Conservation (phyloP, 352 stramenopile species). For the Globisporangium radiosum region DNA sequence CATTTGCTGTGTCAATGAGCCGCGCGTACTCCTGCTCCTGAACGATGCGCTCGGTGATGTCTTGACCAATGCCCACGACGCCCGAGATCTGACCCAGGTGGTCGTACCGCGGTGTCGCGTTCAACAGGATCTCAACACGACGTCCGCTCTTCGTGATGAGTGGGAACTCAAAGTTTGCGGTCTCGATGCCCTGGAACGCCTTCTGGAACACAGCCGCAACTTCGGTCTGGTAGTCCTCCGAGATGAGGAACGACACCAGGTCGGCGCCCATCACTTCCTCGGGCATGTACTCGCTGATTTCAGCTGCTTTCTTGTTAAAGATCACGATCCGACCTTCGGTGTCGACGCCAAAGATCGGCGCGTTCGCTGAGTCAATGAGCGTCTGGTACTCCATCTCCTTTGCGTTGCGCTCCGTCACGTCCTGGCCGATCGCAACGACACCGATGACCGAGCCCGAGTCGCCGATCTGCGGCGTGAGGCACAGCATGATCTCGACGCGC, state of each 20-base stretch:
- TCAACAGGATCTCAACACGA: constrained; percentile 74
- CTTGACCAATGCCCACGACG: constrained; percentile 76
- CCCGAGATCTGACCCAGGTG: constrained; percentile 54
- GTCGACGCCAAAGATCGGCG: constrained; percentile 73
- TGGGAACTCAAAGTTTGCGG: constrained; percentile 75
- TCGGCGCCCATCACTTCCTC: constrained; percentile 83
- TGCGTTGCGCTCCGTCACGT: constrained; percentile 54
- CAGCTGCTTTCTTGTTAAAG: constrained; percentile 89
- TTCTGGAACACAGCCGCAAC: constrained; percentile 68
- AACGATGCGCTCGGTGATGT: constrained; percentile 75
- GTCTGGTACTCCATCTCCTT: constrained; percentile 68
- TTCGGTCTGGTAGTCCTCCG: constrained; percentile 53
- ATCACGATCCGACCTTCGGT: constrained; percentile 51
- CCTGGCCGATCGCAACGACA: constrained; percentile 66
- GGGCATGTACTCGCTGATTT: constrained; percentile 83
- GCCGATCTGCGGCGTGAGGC: constrained; percentile 42
- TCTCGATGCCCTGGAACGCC: constrained; percentile 56
- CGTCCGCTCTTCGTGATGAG: constrained; percentile 73
- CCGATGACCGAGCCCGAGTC: constrained; percentile 29
- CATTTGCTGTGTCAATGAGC: constrained; percentile 79
- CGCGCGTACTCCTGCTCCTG: constrained; percentile 79
- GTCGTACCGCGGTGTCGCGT: constrained; percentile 64
- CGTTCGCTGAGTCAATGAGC: constrained; percentile 71
- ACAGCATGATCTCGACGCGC: constrained; percentile 47
- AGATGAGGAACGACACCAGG: constrained; percentile 77